A percentile compares a stretch with the other conserved stretches of the same genome.
phyloP scores from a whole-genome alignment of 352 stramenopile species.

The Globisporangium irregulare region DNA sequence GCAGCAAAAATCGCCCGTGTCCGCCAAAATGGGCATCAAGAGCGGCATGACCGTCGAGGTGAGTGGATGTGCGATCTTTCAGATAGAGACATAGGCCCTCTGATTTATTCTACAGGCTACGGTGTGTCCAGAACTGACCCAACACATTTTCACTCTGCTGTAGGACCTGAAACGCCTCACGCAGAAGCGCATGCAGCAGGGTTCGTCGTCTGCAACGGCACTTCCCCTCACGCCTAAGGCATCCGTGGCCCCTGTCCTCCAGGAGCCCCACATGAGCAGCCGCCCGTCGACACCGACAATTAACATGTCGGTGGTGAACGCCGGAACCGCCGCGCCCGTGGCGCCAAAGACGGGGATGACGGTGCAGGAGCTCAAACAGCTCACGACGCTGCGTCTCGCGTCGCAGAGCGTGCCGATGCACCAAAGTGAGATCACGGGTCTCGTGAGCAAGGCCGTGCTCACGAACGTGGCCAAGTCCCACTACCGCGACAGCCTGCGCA shows the following conservation, averaged over 20 bases:
- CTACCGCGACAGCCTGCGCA: slow-evolving; percentile 65
- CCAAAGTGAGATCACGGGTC: slow-evolving; percentile 61
- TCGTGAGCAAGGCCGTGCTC: slow-evolving; percentile 76
- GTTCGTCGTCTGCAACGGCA: slow-evolving; percentile 5
- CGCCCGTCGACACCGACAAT: slow-evolving; percentile 59
- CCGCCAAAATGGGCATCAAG: slow-evolving; percentile 83
- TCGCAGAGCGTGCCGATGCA: slow-evolving; percentile 63
- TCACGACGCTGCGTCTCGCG: slow-evolving; percentile 74
- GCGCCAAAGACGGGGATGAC: slow-evolving; percentile 82
- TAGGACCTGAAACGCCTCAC: slow-evolving; percentile 80
- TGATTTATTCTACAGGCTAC: background rate
- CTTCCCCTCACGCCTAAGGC: slow-evolving; percentile 31
- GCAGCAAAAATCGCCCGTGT: slow-evolving; percentile 34
- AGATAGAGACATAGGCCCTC: background rate
- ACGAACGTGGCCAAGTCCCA: slow-evolving; percentile 75
- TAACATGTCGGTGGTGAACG: slow-evolving; percentile 54
- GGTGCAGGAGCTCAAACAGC: slow-evolving; percentile 84
- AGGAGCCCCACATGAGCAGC: slow-evolving; percentile 23
- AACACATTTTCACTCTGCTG: background rate
- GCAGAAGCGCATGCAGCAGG: slow-evolving; percentile 82
- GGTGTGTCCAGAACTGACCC: background rate
- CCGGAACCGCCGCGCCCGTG: slow-evolving; percentile 30
- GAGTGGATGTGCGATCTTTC: background rate
- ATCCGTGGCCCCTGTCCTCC: slow-evolving; percentile 19
- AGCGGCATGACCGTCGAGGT: slow-evolving; percentile 87